A percentile compares a stretch with the other conserved stretches of the same genome.
Evolutionary conservation across 2,329 filamentous ascomycete genomes (phyloP).

Genomic region (Trichoderma harzianum): DNA sequence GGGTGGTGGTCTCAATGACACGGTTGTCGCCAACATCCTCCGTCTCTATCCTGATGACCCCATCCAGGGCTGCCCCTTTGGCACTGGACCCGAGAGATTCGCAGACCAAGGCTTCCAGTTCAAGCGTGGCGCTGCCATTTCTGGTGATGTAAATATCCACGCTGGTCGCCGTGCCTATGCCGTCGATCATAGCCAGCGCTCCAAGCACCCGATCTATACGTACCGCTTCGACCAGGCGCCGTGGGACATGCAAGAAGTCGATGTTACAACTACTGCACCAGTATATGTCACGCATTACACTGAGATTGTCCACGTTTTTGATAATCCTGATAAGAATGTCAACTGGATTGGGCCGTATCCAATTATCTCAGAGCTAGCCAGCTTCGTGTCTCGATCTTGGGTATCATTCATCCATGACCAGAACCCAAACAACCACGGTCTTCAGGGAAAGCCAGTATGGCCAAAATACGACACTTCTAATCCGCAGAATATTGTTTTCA

Average conservation of each 20-base stretch:
- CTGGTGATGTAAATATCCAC: conserved; percentile 4
- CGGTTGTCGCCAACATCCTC: conserved; percentile 1
- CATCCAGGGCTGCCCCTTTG: conserved; percentile 6
- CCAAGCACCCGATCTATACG: background rate
- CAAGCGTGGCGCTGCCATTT: conserved; percentile 5
- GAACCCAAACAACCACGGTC: conserved; percentile 6
- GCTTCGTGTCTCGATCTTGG: conserved; percentile 1
- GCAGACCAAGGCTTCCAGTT: conserved; percentile 3
- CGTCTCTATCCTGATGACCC: conserved; percentile 11
- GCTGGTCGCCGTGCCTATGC: conserved; percentile 1
- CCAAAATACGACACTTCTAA: background rate
- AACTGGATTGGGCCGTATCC: conserved; percentile 12
- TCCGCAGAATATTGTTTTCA: conserved; percentile 4
- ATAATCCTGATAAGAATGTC: conserved; percentile 13
- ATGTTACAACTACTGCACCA: background rate
- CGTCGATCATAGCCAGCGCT: background rate
- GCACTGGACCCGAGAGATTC: background rate
- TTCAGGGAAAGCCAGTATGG: background rate
- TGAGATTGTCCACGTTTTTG: conserved; percentile 11
- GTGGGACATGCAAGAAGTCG: conserved; percentile 5
- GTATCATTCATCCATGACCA: conserved; percentile 3
- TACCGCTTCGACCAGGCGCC: conserved; percentile 4
- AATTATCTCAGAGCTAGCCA: conserved; percentile 1
- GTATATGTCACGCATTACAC: conserved; percentile 3
- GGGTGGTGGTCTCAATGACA: background rate